phyloP scores from a whole-genome alignment of 1,284 basidiomycete genomes.

The Clitocybe nebularis region DNA sequence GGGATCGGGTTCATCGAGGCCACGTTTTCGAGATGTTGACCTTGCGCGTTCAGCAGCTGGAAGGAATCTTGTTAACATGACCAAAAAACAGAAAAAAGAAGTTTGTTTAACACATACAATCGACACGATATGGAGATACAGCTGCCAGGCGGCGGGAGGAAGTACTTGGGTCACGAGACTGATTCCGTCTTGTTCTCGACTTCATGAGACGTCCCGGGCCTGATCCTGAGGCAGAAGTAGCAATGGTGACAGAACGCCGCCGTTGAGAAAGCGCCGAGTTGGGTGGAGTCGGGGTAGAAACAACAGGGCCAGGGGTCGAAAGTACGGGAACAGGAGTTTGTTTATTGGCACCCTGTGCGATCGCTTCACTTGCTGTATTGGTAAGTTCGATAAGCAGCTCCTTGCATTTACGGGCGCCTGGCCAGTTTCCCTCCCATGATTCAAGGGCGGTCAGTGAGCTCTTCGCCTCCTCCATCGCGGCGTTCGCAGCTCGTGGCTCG shows the following conservation, averaged over 20 bases:
- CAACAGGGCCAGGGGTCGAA: constrained; percentile 28
- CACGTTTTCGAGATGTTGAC: constrained; percentile 70
- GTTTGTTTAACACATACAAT: constrained; percentile 44
- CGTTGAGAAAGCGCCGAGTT: constrained; percentile 41
- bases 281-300: too few relatives aligned
- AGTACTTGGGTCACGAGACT: constrained; percentile 56
- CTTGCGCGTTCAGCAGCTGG: constrained; percentile 59
- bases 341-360: constrained; percentile 34
- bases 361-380: constrained; percentile 65
- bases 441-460: constrained; percentile 69
- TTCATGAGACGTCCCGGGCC: constrained; percentile 46
- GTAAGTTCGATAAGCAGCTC: constrained; percentile 69
- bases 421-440: constrained; percentile 86
- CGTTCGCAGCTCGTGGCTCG: constrained; percentile 61
- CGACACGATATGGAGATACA: constrained; percentile 63
- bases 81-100: constrained; percentile 15
- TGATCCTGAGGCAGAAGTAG: constrained; percentile 27
- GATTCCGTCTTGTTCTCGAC: constrained; percentile 47
- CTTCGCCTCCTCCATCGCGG: constrained; percentile 81
- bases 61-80: constrained; percentile 19
- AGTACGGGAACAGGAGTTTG: constrained; percentile 23
- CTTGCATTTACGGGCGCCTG: constrained; percentile 83
- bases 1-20: constrained; percentile 58
- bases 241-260: constrained; percentile 49
- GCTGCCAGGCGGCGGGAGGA: constrained; percentile 55